Base-by-base conservation (phyloP, 1,284 basidiomycete genomes). In the Pseudozyma tsukubaensis region DNA sequence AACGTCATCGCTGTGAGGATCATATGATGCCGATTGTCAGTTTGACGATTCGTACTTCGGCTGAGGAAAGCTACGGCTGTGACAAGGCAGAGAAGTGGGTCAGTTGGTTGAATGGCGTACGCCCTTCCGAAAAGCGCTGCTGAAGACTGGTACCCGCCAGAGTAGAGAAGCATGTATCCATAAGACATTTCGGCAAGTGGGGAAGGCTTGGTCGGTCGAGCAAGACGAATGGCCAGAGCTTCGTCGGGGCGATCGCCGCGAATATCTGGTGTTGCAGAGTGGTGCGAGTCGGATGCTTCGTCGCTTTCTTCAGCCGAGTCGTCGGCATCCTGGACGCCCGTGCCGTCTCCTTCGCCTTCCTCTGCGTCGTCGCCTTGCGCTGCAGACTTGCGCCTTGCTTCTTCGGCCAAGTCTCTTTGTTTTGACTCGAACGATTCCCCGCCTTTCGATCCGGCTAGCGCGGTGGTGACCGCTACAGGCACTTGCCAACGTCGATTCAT, bases 21-120 rank as follows among this genome's bases (percentile, higher is more conserved):
- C 35, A 80, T 64, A 83, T 96, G 93, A 79, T 97, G 92, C 49
- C 94, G 86, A 83, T 99, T 98, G 85, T 98, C 96, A 7, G 92
- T 91, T 83, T 97, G 94, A 11, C 96, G 89, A 77, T 96, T 93
- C 89, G 94, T 93, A 0, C 94, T 91, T 39, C 96, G 89, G 10
- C 93, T 92, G 37, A 96, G 87, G 47, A 92, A 97, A 0, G 93
- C 91, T 40, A 94, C 90, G 0, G 91, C 92, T 7, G 96, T 87
- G 37, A 88, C 90, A 14, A 99, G 86, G 80, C 92, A 94, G 18
- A 97, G 87, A 82, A 97, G 87, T 0, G 94, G 92, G 82, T 98
- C 93, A 32, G 92, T 88, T 0, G 90, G 91, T 69, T 90, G 91
- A 67, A 92, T 88, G 67, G 94, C 93, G 83, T 92, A 94, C 0